Conservation (phyloP, 2,329 filamentous ascomycete species). For the Monosporascus sp. region DNA sequence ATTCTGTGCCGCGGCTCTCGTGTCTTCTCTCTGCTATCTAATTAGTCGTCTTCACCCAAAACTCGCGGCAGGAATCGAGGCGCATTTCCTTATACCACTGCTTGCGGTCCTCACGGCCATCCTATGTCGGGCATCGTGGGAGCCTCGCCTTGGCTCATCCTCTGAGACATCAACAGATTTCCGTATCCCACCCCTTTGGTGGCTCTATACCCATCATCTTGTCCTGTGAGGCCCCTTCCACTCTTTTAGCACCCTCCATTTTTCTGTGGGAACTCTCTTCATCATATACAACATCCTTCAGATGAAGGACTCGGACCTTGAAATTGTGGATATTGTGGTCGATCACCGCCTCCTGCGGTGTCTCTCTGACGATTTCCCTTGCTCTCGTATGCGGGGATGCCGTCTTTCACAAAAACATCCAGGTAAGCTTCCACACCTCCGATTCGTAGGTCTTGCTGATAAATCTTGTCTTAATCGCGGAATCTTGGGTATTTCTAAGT, state of each 20-base stretch:
- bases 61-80: neutral
- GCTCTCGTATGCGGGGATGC: neutral
- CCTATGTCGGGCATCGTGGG: neutral
- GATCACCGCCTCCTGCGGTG: neutral
- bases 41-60: neutral
- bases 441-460: neutral
- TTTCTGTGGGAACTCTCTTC: neutral
- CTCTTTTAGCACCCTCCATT: neutral
- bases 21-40: neutral
- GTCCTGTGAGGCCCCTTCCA: neutral
- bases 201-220: neutral
- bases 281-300: neutral
- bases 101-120: neutral
- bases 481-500: neutral
- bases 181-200: neutral
- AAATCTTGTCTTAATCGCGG: neutral
- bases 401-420: neutral
- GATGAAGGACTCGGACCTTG: neutral
- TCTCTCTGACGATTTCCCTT: neutral
- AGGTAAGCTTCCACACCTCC: neutral
- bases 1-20: neutral
- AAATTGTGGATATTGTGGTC: neutral
- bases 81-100: neutral
- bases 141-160: neutral
- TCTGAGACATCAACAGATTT: neutral